Evolutionary conservation across 805 yeast species (phyloP).

Genomic region (Maudiozyma saulgeensis): DNA sequence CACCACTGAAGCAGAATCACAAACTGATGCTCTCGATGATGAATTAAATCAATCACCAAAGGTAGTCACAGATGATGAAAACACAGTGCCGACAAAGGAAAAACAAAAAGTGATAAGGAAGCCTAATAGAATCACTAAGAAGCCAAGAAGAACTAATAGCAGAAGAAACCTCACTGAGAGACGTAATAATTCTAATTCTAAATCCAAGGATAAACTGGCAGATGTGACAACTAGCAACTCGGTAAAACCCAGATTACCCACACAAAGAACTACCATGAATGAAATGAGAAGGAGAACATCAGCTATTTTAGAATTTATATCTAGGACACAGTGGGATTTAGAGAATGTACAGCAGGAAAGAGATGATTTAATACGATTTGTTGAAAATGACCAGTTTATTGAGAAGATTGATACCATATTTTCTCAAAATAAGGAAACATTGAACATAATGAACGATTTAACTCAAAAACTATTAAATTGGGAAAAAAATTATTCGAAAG

Average conservation of each 20-base stretch:
- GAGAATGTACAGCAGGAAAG: constrained; percentile 62
- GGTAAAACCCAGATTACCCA: constrained; percentile 77
- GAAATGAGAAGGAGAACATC: constrained; percentile 87
- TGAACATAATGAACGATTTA: constrained; percentile 58
- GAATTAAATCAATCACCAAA: neutral
- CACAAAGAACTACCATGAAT: constrained; percentile 58
- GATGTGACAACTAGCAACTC: constrained; percentile 24
- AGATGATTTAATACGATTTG: constrained; percentile 38
- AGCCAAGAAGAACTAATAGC: neutral
- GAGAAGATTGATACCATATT: constrained; percentile 35
- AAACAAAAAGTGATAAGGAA: neutral
- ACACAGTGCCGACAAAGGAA: neutral
- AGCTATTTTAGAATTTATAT: constrained; percentile 85
- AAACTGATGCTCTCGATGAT: neutral
- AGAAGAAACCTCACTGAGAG: constrained; percentile 6
- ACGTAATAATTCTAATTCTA: neutral
- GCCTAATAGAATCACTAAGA: neutral
- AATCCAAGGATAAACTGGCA: neutral
- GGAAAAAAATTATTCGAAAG: constrained; percentile 56
- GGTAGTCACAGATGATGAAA: neutral
- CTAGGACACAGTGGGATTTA: constrained; percentile 77
- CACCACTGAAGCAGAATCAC: neutral
- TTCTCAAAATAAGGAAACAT: constrained; percentile 47
- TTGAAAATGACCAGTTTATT: constrained; percentile 34
- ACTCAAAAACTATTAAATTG: constrained; percentile 64